Conservation (phyloP, 2,329 filamentous ascomycete species). For the Aaosphaeria pasadenensis region DNA sequence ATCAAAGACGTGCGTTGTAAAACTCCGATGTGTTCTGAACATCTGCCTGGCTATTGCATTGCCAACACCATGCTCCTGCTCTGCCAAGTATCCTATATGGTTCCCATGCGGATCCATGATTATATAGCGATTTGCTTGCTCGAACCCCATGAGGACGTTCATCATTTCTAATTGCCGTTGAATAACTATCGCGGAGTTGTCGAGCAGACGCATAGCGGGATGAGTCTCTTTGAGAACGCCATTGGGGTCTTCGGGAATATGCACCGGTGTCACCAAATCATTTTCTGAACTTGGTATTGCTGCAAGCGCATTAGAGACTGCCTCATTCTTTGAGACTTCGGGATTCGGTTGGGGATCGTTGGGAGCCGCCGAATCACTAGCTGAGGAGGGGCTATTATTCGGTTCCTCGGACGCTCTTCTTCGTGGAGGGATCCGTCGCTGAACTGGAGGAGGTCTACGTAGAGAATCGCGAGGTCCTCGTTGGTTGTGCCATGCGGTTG, state of each 20-base stretch:
- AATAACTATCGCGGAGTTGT: slow-evolving; percentile 61
- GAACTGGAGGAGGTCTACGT: slow-evolving; percentile 12
- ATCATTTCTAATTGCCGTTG: slow-evolving; percentile 64
- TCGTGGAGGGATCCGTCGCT: slow-evolving; percentile 3
- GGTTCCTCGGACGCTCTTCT: slow-evolving; percentile 9
- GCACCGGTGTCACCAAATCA: slow-evolving; percentile 57
- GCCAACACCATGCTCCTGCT: slow-evolving; percentile 59
- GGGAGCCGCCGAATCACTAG: not conserved
- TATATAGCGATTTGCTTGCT: slow-evolving; percentile 65
- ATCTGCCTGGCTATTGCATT: slow-evolving; percentile 57
- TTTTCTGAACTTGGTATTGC: slow-evolving; percentile 41
- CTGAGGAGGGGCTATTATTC: slow-evolving; percentile 5
- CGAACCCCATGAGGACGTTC: slow-evolving; percentile 64
- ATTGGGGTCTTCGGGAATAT: slow-evolving; percentile 60
- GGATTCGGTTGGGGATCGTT: slow-evolving; percentile 4
- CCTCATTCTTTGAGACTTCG: slow-evolving; percentile 35
- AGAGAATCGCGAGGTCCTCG: slow-evolving; percentile 21
- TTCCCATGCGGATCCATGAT: slow-evolving; percentile 63
- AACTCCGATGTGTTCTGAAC: slow-evolving; percentile 61
- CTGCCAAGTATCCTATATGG: slow-evolving; percentile 63
- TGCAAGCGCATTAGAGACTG: slow-evolving; percentile 45
- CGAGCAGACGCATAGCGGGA: slow-evolving; percentile 56
- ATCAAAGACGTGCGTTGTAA: slow-evolving; percentile 65
- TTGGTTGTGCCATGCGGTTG: not conserved
- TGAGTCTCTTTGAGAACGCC: slow-evolving; percentile 57